Conservation (phyloP, 1,284 basidiomycete species). For the Pseudozyma thailandica region DNA sequence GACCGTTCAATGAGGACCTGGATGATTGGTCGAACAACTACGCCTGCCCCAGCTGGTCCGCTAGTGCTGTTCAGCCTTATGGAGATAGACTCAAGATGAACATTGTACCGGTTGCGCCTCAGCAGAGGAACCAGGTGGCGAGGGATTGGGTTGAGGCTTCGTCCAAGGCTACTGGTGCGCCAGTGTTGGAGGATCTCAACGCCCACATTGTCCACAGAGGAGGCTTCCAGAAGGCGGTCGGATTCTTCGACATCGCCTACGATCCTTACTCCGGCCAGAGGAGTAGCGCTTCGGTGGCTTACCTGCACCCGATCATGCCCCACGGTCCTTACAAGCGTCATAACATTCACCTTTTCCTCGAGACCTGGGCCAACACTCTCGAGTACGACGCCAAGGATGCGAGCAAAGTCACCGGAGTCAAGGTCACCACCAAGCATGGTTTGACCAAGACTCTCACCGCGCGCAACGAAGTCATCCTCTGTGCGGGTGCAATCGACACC, state of each 20-base stretch:
- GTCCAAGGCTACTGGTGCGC: slow-evolving; percentile 59
- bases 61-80: slow-evolving; percentile 63
- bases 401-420: slow-evolving; percentile 55
- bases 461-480: slow-evolving; percentile 63
- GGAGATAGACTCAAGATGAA: slow-evolving; percentile 68
- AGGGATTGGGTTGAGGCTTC: slow-evolving; percentile 66
- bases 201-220: slow-evolving; percentile 64
- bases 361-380: slow-evolving; percentile 66
- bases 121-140: slow-evolving; percentile 67
- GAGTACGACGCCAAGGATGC: slow-evolving; percentile 49
- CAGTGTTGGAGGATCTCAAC: slow-evolving; percentile 65
- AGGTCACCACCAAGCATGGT: slow-evolving; percentile 58
- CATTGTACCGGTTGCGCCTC: slow-evolving; percentile 66
- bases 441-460: slow-evolving; percentile 60
- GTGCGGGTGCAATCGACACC: slow-evolving; percentile 69
- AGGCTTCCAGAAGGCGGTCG: slow-evolving; percentile 63
- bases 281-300: slow-evolving; percentile 65
- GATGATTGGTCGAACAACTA: slow-evolving; percentile 66
- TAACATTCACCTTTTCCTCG: slow-evolving; percentile 68
- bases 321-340: slow-evolving; percentile 60
- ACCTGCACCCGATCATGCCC: slow-evolving; percentile 69
- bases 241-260: slow-evolving; percentile 68
- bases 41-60: slow-evolving; percentile 64
- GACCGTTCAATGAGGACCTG: slow-evolving; percentile 68
- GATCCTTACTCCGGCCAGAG: slow-evolving; percentile 66